Percentiles rank a stretch among this genome's conserved stretches.
phyloP scores from a whole-genome alignment of 768 basidiomycete genomes.

The Russula olivacea region DNA sequence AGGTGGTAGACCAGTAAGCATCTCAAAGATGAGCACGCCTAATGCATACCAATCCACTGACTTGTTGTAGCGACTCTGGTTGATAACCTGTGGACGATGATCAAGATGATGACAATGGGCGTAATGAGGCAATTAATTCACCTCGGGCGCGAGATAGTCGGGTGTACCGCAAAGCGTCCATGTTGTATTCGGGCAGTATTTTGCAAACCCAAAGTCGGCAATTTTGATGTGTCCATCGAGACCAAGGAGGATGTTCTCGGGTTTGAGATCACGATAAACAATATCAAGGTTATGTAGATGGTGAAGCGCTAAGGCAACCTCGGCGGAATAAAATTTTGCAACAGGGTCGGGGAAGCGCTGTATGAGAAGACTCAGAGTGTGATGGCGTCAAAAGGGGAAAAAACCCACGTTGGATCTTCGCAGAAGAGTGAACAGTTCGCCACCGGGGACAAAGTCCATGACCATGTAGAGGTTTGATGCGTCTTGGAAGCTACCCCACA shows the following conservation, averaged over 20 bases:
- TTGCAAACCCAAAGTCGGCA: slow-evolving; percentile 96
- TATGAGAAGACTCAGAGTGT: slow-evolving; percentile 33
- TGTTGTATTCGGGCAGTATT: slow-evolving; percentile 77
- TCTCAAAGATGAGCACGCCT: slow-evolving; percentile 95
- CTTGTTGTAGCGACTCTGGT: slow-evolving; percentile 85
- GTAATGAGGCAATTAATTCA: slow-evolving; percentile 29
- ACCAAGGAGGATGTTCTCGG: slow-evolving; percentile 91
- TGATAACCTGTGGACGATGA: slow-evolving; percentile 51
- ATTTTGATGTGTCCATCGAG: slow-evolving; percentile 97
- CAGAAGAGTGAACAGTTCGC: slow-evolving; percentile 91
- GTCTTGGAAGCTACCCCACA: slow-evolving; percentile 96
- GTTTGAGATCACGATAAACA: slow-evolving; percentile 96
- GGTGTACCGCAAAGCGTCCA: slow-evolving; percentile 96
- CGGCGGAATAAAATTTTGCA: slow-evolving; percentile 95
- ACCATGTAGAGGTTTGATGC: slow-evolving; percentile 93
- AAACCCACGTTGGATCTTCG: slow-evolving; percentile 76
- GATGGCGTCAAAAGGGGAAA: neutral
- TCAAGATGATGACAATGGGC: slow-evolving; percentile 1
- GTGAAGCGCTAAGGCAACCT: slow-evolving; percentile 88
- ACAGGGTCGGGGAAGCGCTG: slow-evolving; percentile 95
- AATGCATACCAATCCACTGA: slow-evolving; percentile 98
- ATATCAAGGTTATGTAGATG: slow-evolving; percentile 83
- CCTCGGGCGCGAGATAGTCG: slow-evolving; percentile 96
- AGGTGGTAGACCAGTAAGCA: slow-evolving; percentile 93
- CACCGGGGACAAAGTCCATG: slow-evolving; percentile 94